Evolutionary conservation across 768 basidiomycete species (phyloP), one percentile per base, ranked within the genome.

Genomic region (Suillus subalutaceus): DNA sequence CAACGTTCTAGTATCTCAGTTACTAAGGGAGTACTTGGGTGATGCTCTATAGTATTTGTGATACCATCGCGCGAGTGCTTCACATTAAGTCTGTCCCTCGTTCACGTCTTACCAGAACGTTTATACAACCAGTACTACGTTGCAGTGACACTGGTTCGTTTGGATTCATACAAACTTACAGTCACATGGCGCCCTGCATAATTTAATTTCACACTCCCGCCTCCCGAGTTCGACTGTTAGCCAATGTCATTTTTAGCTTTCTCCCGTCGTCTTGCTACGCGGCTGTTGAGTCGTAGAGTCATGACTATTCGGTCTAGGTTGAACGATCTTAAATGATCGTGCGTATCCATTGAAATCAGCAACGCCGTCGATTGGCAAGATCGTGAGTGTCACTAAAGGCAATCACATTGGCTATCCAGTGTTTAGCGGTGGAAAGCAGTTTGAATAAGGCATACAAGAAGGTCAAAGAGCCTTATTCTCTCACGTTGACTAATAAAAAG

Each of bases 401-500:
- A 48, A 23, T 26, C 4, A 40, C 40, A 13, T 52, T 26, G 23
- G 7, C 6, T 50, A 2, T 23, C 48, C 12, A 15, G 48, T 23
- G n/a, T 50, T 50, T 6, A 50, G 23, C 6, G 23, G 13, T 26
- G 6, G 23, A 15, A 50, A 50, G 48, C 6, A 7, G 23, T 50
- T 26, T 50, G 23, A 26, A 26, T 50, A 50, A 6, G 26, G 26
- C 48, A 26, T 26, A 68, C 7, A 62, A 43, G 35, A 62, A 65
- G n/a, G 65, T 68, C n/a, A 65, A 40, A 35, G 64, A 48, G 10
- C 26, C 50, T 13, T 26, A 43, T 26, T 44, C 30, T 16, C 4
- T 10, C 4, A 62, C 43, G 37, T 65, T 62, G 23, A 20, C 48
- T 6, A 63, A 61, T 32, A 65, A 43, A 38, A 65, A 40, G 12